These are phyloP conservation scores for Aspergillus carlsbadensis DNA, from an alignment of 495 filamentous ascomycete species.

Conservation along the genomic window DNA sequence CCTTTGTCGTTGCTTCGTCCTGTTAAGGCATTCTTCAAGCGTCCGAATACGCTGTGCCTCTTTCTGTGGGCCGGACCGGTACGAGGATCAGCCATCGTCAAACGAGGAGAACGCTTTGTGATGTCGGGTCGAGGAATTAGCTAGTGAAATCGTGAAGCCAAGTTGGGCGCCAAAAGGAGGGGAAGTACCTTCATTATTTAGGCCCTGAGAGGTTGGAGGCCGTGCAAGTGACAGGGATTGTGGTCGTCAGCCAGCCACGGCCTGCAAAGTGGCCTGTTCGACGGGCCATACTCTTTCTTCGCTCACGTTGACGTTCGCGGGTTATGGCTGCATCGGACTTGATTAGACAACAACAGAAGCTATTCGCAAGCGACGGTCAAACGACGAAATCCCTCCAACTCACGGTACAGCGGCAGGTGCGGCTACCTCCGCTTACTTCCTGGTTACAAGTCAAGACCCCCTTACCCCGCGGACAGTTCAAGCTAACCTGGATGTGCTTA, in stretches of 20 bases:
- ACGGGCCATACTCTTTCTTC: background rate
- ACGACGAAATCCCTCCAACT: too few relatives aligned
- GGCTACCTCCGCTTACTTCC: too few relatives aligned
- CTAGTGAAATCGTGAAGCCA: background rate
- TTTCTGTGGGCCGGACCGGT: background rate
- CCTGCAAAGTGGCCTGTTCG: background rate
- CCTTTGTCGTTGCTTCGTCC: background rate
- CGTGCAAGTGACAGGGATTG: background rate
- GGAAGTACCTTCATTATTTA: background rate
- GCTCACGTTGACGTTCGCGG: background rate
- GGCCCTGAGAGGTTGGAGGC: background rate
- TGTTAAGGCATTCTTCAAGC: background rate
- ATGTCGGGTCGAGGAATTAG: background rate
- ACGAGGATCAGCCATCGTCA: background rate
- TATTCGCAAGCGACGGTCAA: too few relatives aligned
- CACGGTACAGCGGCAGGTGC: too few relatives aligned
- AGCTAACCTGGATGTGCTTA: too few relatives aligned
- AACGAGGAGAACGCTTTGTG: background rate
- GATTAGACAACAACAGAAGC: too few relatives aligned
- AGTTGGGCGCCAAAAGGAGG: background rate
- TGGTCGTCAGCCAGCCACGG: background rate
- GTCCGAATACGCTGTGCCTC: background rate
- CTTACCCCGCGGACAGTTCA: too few relatives aligned
- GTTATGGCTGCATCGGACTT: background rate
- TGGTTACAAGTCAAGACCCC: too few relatives aligned